Evolutionary conservation across 2,329 filamentous ascomycete species (phyloP), one percentile per base, ranked within the genome.

Genomic region (Pseudophaeomoniella oleicola): DNA sequence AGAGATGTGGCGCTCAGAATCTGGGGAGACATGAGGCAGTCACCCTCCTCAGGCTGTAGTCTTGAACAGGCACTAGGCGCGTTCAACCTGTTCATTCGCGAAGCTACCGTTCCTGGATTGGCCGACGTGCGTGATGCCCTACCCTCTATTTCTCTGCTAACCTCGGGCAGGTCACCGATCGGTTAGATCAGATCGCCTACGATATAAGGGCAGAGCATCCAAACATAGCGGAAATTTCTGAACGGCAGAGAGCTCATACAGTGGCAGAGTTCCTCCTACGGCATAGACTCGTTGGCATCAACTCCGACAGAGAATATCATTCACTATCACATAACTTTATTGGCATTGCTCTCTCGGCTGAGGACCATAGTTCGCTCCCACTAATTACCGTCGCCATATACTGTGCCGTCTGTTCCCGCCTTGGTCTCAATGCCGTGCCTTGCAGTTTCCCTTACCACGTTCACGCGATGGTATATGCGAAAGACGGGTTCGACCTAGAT

Each of bases 11-110:
- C 86, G 5, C 68, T 96, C 38, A 69, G 78, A 30, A 72, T 83
- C 52, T 96, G 87, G 88, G 63, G 62, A 42, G 67, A 67, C 37
- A 46, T 82, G 37, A 58, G 55, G 30, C 53, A 59, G 16, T 62
- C 67, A 4, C 33, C 19, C n/a, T 14, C 37, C 12, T 64, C 70
- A 37, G 57, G 63, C 37, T 62, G 75, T 15, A 55, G 72, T 5
- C 64, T 94, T 14, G 87, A 94, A 53, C 70, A 72, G 39, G 80
- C 80, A 1, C 62, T 96, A 12, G 81, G 78, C 14, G 81, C 80
- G 11, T 93, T 92, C 54, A 90, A 96, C 56, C 71, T 96, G 58
- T 96, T 96, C 57, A 75, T 93, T 32, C 63, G 88, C 17, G 75
- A 80, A 44, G 78, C 80, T 37, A 70, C 75, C 13, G 66, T 69